A percentile compares a stretch with the other conserved stretches of the same genome.
phyloP scores from a whole-genome alignment of 1,139 yeast genomes.

The Magnusiomyces paraingens region DNA sequence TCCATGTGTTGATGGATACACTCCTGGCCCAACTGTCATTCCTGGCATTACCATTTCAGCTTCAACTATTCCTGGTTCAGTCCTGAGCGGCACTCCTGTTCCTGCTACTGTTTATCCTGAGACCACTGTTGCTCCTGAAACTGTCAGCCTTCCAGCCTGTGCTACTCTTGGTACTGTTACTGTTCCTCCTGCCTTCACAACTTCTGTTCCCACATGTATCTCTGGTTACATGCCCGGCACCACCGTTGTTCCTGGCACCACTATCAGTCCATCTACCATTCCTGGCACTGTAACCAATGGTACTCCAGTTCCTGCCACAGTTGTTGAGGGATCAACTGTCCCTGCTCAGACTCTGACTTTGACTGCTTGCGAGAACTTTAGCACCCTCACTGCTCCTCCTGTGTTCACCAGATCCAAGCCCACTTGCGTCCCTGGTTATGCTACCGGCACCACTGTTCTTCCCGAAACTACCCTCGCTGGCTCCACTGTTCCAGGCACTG shows the following conservation, averaged over 20 bases:
- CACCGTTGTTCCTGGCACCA: constrained; percentile 18
- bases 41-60: constrained; percentile 6
- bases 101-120: not conserved
- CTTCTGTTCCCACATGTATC: constrained; percentile 14
- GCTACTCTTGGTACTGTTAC: constrained; percentile 16
- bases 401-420: not conserved
- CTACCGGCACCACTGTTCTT: constrained; percentile 3
- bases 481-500: constrained; percentile 5
- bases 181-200: constrained; percentile 17
- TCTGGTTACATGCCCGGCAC: constrained; percentile 17
- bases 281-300: constrained; percentile 7
- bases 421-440: constrained; percentile 7
- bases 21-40: constrained; percentile 6
- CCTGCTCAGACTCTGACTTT: constrained; percentile 9
- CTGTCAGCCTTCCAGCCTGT: constrained; percentile 1
- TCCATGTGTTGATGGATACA: constrained; percentile 2
- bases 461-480: constrained; percentile 9
- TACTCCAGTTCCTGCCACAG: constrained; percentile 11
- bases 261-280: constrained; percentile 2
- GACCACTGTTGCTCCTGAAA: constrained; percentile 2
- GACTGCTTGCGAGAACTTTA: constrained; percentile 9
- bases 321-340: constrained; percentile 8
- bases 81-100: not conserved
- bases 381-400: constrained; percentile 7
- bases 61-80: constrained; percentile 7